A percentile compares a stretch with the other conserved stretches of the same genome.
phyloP scores from a whole-genome alignment of 176 grass and related monocot species.

The Oryza officinalis region DNA sequence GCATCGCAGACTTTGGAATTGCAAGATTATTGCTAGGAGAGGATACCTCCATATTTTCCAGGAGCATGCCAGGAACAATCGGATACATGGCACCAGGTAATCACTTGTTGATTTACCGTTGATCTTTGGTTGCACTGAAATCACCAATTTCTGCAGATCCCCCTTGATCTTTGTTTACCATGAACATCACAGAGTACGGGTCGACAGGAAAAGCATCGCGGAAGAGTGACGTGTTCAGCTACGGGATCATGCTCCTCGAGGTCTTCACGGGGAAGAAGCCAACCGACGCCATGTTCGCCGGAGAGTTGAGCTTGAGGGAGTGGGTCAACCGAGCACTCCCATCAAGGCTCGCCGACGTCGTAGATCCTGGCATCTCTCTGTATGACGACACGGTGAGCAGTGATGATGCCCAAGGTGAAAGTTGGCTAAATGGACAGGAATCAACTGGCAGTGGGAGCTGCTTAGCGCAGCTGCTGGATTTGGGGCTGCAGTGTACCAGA shows the following conservation, averaged over 20 bases:
- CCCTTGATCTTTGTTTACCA: neutral
- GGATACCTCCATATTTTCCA: constrained; percentile 30
- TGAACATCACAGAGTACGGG: constrained; percentile 44
- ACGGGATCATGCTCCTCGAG: constrained; percentile 49
- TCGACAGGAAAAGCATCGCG: constrained; percentile 30
- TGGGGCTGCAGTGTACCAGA: constrained; percentile 20
- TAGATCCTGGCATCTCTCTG: constrained; percentile 1
- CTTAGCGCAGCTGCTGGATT: neutral
- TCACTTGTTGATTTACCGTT: neutral
- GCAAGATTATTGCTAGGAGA: constrained; percentile 31
- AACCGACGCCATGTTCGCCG: constrained; percentile 30
- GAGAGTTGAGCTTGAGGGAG: constrained; percentile 36
- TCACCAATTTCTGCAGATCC: neutral
- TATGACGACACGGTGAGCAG: neutral
- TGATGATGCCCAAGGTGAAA: neutral
- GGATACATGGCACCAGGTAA: constrained; percentile 47
- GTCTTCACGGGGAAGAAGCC: constrained; percentile 50
- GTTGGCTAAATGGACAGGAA: neutral
- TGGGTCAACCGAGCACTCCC: constrained; percentile 21
- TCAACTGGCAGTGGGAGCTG: neutral
- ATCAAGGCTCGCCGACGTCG: neutral
- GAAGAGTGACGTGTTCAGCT: constrained; percentile 56
- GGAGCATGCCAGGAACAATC: constrained; percentile 43
- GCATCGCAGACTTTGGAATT: constrained; percentile 55
- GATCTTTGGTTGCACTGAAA: neutral